These are phyloP conservation scores for Pleurotus ostreatus DNA, from an alignment of 768 basidiomycete species.

Conservation along the genomic window DNA sequence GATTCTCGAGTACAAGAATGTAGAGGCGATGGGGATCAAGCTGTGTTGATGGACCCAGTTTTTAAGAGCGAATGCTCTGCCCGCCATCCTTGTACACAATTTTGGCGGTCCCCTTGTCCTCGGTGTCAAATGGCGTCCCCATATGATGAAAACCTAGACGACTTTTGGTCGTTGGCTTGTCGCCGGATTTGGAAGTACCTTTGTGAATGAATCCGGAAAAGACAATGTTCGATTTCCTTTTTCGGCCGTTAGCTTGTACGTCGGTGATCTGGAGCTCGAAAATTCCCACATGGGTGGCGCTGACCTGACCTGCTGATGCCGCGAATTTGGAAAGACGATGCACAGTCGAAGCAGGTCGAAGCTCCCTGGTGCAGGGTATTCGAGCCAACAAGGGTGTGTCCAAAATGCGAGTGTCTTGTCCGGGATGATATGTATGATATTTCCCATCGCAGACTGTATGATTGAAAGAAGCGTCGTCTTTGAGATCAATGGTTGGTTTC, in stretches of 20 bases:
- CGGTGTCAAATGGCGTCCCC: slow-evolving; percentile 12
- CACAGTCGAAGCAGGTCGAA: neutral
- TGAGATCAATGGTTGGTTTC: too few relatives aligned
- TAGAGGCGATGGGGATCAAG: slow-evolving; percentile 27
- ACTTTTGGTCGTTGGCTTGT: slow-evolving; percentile 6
- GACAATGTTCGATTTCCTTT: slow-evolving; percentile 5
- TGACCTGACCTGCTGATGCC: neutral
- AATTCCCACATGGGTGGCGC: neutral
- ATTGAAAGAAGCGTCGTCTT: too few relatives aligned
- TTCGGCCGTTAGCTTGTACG: slow-evolving; percentile 1
- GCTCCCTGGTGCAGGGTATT: neutral
- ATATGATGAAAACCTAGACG: slow-evolving; percentile 11
- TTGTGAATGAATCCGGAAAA: slow-evolving; percentile 12
- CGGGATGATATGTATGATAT: too few relatives aligned
- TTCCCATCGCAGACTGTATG: too few relatives aligned
- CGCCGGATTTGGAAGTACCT: slow-evolving; percentile 13
- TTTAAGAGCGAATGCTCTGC: slow-evolving; percentile 34
- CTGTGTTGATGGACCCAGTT: slow-evolving; percentile 16
- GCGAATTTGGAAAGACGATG: neutral
- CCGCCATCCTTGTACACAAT: slow-evolving; percentile 32
- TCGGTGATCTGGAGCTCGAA: neutral
- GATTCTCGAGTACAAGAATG: slow-evolving; percentile 26
- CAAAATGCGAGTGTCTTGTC: neutral
- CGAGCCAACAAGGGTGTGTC: neutral
- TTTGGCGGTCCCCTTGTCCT: slow-evolving; percentile 42